A percentile compares a stretch with the other conserved stretches of the same genome.
Conservation (phyloP, 768 basidiomycete species). For the Termitomyces sp. region DNA sequence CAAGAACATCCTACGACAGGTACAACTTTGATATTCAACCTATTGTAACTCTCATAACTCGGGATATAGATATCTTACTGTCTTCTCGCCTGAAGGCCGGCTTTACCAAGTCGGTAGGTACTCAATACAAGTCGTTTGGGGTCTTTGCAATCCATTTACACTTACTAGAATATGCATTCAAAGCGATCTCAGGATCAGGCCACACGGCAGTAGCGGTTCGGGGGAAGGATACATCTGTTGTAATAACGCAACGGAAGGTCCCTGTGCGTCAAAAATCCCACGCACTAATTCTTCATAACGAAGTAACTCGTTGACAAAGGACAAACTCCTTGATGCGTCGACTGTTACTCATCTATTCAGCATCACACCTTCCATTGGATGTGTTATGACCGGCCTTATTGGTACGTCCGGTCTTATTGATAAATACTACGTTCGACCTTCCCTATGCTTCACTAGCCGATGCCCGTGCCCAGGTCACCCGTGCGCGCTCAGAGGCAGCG, state of each 20-base stretch:
- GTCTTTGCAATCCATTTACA: constrained; percentile 7
- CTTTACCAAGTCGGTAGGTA: constrained; percentile 94
- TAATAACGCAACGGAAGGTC: constrained; percentile 98
- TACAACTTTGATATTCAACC: constrained; percentile 17
- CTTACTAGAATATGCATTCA: constrained; percentile 92
- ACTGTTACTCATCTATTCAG: constrained; percentile 95
- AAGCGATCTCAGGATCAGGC: constrained; percentile 95
- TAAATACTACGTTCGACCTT: background rate
- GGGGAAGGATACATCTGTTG: constrained; percentile 91
- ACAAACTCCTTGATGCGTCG: constrained; percentile 92
- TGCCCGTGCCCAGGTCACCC: constrained; percentile 80
- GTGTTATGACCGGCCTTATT: constrained; percentile 96
- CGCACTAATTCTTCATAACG: background rate
- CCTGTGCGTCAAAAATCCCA: constrained; percentile 54
- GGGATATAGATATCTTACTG: constrained; percentile 75
- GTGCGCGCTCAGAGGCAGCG: constrained; percentile 85
- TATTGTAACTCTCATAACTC: background rate
- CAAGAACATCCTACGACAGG: constrained; percentile 93
- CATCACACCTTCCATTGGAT: constrained; percentile 94
- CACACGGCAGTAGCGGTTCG: constrained; percentile 91
- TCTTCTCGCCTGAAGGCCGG: constrained; percentile 96
- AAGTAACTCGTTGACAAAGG: constrained; percentile 40
- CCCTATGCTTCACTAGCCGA: constrained; percentile 54
- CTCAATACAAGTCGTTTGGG: constrained; percentile 1
- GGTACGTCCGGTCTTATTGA: constrained; percentile 42